Evolutionary conservation across 345 rosid genomes (phyloP).

Genomic region (Dipteronia sinensis): DNA sequence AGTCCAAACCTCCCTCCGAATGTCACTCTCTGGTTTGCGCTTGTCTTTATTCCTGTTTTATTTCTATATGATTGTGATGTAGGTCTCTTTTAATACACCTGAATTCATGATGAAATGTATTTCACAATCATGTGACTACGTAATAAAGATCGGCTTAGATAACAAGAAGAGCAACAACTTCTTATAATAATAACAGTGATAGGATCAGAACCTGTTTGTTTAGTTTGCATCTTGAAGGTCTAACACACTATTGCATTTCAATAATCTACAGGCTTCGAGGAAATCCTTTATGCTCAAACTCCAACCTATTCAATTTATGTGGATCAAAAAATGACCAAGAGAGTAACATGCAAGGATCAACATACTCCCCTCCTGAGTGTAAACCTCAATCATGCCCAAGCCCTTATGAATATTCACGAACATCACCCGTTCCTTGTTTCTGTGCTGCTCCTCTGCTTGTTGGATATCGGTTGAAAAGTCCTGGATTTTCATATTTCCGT

Average conservation of each 20-base stretch:
- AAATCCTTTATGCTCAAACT: conserved; percentile 64
- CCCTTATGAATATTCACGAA: conserved; percentile 56
- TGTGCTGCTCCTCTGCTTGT: conserved; percentile 81
- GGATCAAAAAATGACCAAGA: conserved; percentile 33
- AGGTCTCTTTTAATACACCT: conserved; percentile 5
- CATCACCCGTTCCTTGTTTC: conserved; percentile 51
- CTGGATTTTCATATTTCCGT: conserved; percentile 67
- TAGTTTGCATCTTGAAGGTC: conserved; percentile 1
- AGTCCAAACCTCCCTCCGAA: conserved; percentile 63
- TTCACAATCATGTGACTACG: conserved; percentile 1
- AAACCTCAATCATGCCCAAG: conserved; percentile 57
- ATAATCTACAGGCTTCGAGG: conserved; percentile 80
- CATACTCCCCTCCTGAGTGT: conserved; percentile 44
- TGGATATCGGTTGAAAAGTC: conserved; percentile 92
- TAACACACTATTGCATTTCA: conserved; percentile 10
- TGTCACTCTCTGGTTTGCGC: conserved; percentile 74
- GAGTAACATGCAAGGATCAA: conserved; percentile 18
- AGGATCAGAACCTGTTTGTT: background rate
- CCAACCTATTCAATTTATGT: conserved; percentile 47
- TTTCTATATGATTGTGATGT: conserved; percentile 10
- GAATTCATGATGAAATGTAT: conserved; percentile 4
- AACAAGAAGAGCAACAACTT: background rate
- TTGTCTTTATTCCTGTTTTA: conserved; percentile 23
- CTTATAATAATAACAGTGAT: background rate
- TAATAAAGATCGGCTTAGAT: background rate